These are phyloP conservation scores for Cornus kousa DNA, from an alignment of 148 eudicot species.

Conservation along the genomic window DNA sequence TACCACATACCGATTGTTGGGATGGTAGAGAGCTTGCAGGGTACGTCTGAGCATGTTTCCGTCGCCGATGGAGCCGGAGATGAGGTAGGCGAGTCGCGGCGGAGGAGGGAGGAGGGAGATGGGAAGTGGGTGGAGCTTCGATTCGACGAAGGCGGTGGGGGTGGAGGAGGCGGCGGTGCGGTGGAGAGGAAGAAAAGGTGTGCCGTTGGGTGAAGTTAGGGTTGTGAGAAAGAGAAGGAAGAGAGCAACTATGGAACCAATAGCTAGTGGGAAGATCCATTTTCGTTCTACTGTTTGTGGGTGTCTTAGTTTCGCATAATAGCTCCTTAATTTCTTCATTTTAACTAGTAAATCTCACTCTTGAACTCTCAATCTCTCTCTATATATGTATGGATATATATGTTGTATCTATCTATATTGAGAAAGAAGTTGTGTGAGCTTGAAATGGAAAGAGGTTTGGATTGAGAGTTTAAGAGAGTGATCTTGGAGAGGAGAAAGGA, in stretches of 20 bases:
- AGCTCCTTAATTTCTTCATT: constrained; percentile 48
- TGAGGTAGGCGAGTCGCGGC: constrained; percentile 36
- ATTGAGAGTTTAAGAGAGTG: not conserved
- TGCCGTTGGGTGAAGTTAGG: constrained; percentile 34
- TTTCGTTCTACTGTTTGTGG: constrained; percentile 37
- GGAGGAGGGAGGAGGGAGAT: constrained; percentile 22
- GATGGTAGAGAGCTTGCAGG: constrained; percentile 34
- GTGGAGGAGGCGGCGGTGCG: constrained; percentile 14
- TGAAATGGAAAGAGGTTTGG: not conserved
- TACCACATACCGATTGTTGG: constrained; percentile 32
- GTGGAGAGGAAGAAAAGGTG: constrained; percentile 18
- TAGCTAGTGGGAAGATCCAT: constrained; percentile 65
- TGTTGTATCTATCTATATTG: not conserved
- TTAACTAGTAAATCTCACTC: not conserved
- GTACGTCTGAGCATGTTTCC: constrained; percentile 25
- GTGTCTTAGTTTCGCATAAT: constrained; percentile 35
- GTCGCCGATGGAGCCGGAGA: constrained; percentile 38
- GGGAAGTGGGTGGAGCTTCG: constrained; percentile 41
- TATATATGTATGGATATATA: not conserved
- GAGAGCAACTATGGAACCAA: constrained; percentile 39
- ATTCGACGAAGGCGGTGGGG: constrained; percentile 44
- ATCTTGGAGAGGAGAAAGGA: not conserved
- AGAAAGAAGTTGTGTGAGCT: not conserved
- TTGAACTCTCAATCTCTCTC: not conserved
- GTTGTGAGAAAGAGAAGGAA: constrained; percentile 46